Percentiles rank a stretch among this genome's conserved stretches.
Evolutionary conservation across 2,329 filamentous ascomycete species (phyloP).

Genomic region (Dactylellina leptospora): DNA sequence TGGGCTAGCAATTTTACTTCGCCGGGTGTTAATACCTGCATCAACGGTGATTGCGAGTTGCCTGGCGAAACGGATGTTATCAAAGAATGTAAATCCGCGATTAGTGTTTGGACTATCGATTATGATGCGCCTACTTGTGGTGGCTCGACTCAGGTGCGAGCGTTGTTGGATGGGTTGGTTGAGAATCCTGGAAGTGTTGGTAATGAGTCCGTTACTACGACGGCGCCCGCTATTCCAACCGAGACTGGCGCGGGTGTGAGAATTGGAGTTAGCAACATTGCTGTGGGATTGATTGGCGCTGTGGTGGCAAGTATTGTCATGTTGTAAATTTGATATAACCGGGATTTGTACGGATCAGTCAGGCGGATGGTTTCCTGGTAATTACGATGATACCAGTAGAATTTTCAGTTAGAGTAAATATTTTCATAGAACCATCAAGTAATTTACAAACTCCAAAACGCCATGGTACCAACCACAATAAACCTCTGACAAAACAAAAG

Average conservation of each 20-base stretch:
- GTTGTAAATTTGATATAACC: constrained; percentile 47
- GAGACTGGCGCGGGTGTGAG: constrained; percentile 24
- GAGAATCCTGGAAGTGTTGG: constrained; percentile 4
- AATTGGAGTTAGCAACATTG: constrained; percentile 7
- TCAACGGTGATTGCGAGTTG: constrained; percentile 66
- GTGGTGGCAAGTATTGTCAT: constrained; percentile 32
- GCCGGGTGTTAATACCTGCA: constrained; percentile 64
- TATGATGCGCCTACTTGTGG: constrained; percentile 63
- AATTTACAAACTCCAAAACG: too few relatives aligned
- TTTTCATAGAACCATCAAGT: too few relatives aligned
- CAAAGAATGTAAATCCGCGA: constrained; percentile 61
- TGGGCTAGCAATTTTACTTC: constrained; percentile 61
- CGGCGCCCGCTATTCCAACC: neutral
- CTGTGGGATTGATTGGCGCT: constrained; percentile 2
- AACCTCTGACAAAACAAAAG: too few relatives aligned
- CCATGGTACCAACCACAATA: too few relatives aligned
- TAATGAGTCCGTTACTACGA: neutral
- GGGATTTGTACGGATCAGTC: too few relatives aligned
- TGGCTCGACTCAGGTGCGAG: constrained; percentile 19
- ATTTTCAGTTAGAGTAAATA: too few relatives aligned
- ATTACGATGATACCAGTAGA: too few relatives aligned
- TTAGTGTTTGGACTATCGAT: constrained; percentile 65
- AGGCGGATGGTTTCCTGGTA: too few relatives aligned
- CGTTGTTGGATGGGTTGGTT: constrained; percentile 35
- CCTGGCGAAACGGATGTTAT: constrained; percentile 66